Evolutionary conservation across 2,329 filamentous ascomycete genomes (phyloP).

Genomic region (Phialocephala sp.): DNA sequence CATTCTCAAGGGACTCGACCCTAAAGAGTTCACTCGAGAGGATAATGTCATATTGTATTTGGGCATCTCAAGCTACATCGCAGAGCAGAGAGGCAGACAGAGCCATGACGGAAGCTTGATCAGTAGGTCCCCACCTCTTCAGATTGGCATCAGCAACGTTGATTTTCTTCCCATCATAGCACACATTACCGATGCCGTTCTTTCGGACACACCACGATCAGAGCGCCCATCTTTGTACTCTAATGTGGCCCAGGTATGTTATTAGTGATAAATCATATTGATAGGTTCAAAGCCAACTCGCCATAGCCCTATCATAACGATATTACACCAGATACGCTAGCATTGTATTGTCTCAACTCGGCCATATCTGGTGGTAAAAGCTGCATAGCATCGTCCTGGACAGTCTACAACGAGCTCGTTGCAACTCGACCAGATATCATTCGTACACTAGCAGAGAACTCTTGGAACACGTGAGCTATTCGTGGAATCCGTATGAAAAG

Average conservation of each 20-base stretch:
- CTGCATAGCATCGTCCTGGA: conserved; percentile 55
- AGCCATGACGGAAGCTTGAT: conserved; percentile 26
- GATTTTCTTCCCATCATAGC: conserved; percentile 14
- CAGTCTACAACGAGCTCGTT: conserved; percentile 59
- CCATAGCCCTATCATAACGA: too few species aligned
- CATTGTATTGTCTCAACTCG: too few species aligned
- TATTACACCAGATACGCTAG: conserved; percentile 13
- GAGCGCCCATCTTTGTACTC: too few species aligned
- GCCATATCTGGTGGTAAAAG: conserved; percentile 15
- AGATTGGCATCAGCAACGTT: too few species aligned
- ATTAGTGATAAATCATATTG: too few species aligned
- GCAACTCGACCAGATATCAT: conserved; percentile 57
- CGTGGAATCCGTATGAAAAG: too few species aligned
- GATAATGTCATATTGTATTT: conserved; percentile 48
- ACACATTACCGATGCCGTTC: too few species aligned
- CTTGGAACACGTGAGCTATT: too few species aligned
- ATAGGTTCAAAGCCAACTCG: conserved; percentile 17
- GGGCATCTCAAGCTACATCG: conserved; percentile 49
- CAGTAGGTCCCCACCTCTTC: conserved; percentile 17
- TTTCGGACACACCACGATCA: too few species aligned
- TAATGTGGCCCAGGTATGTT: too few species aligned
- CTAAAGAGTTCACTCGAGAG: conserved; percentile 43
- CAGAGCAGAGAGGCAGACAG: conserved; percentile 23
- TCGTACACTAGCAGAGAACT: conserved; percentile 45
- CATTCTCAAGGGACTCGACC: conserved; percentile 48